These are phyloP conservation scores for Ballota nigra DNA, from an alignment of 257 asterid genomes.

Conservation along the genomic window DNA sequence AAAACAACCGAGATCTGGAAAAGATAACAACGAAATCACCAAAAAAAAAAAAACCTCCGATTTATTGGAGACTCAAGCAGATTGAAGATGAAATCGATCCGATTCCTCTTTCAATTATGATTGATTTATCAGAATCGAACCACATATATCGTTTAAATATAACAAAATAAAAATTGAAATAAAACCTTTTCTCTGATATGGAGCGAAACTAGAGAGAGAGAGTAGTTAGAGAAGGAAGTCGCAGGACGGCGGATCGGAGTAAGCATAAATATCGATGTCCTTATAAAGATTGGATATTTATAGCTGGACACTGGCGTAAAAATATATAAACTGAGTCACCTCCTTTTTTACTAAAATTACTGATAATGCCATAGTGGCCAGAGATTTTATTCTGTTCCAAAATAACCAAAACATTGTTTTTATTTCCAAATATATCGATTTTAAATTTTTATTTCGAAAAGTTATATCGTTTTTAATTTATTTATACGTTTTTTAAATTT, in stretches of 20 bases:
- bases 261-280: slow-evolving; percentile 5
- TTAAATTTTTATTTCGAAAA: no score
- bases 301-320: slow-evolving; percentile 15
- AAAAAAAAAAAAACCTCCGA: slow-evolving; percentile 14
- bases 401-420: slow-evolving; percentile 6
- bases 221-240: slow-evolving; percentile 9
- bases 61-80: slow-evolving; percentile 15
- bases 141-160: background rate
- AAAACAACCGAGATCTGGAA: slow-evolving; percentile 39
- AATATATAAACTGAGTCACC: slow-evolving; percentile 14
- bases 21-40: slow-evolving; percentile 31
- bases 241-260: slow-evolving; percentile 50
- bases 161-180: slow-evolving; percentile 7
- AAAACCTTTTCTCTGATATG: background rate
- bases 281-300: slow-evolving; percentile 13
- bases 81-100: slow-evolving; percentile 30
- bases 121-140: slow-evolving; percentile 30
- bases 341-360: slow-evolving; percentile 38
- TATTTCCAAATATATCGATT: background rate
- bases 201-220: slow-evolving; percentile 24
- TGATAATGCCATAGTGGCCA: slow-evolving; percentile 29
- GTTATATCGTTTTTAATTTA: background rate
- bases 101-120: slow-evolving; percentile 26
- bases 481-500: background rate
- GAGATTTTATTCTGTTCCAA: slow-evolving; percentile 16